Evolutionary conservation across 495 filamentous ascomycete genomes (phyloP).

Genomic region (Beverwykella pulmonaria): DNA sequence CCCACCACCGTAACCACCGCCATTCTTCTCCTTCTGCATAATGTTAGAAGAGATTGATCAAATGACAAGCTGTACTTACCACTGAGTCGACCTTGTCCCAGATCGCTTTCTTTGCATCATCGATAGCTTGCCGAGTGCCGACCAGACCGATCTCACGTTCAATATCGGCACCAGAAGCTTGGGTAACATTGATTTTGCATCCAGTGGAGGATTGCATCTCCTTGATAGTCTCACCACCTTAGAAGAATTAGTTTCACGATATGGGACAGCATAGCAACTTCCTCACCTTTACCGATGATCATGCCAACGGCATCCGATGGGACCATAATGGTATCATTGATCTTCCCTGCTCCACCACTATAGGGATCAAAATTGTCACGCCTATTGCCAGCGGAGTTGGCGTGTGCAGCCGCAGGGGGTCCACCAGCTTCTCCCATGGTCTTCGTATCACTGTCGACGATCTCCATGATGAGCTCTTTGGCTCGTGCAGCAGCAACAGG

Average conservation of each 20-base stretch:
- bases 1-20: conserved; percentile 49
- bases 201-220: conserved; percentile 80
- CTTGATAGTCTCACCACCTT: conserved; percentile 78
- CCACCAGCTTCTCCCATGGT: conserved; percentile 47
- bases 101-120: conserved; percentile 72
- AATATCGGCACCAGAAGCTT: conserved; percentile 67
- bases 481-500: conserved; percentile 66
- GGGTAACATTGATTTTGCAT: conserved; percentile 88
- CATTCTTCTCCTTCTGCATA: conserved; percentile 56
- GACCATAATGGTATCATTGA: conserved; percentile 77
- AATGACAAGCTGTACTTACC: conserved; percentile 51
- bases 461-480: conserved; percentile 80
- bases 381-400: conserved; percentile 17
- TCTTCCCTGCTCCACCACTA: conserved; percentile 57
- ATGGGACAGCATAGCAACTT: background rate
- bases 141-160: conserved; percentile 81
- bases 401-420: conserved; percentile 27
- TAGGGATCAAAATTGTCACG: conserved; percentile 41
- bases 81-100: conserved; percentile 86
- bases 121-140: conserved; percentile 71
- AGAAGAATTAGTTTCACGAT: conserved; percentile 13
- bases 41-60: conserved; percentile 16
- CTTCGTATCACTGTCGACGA: conserved; percentile 81
- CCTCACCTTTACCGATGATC: conserved; percentile 78
- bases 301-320: conserved; percentile 86